These are phyloP conservation scores for Backusella australiensis DNA, from an alignment of 192 early-diverging fungal species.

Conservation along the genomic window DNA sequence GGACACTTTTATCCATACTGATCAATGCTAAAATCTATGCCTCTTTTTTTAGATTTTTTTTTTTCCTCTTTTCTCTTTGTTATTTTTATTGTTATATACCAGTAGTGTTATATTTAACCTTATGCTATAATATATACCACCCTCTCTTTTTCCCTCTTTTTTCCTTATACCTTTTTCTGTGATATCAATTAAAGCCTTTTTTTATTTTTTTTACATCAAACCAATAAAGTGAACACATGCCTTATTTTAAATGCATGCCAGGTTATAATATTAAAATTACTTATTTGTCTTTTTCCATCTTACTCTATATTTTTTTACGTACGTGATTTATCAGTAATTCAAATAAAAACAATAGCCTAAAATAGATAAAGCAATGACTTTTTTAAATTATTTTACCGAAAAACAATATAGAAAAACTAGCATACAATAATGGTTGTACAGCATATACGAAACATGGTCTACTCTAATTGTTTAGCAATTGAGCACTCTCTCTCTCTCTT, in stretches of 20 bases:
- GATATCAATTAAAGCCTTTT: background rate
- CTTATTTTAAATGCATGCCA: background rate
- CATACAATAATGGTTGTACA: background rate
- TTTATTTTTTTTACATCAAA: background rate
- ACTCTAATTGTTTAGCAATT: background rate
- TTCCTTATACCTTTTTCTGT: background rate
- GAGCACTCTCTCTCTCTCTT: background rate
- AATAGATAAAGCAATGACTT: background rate
- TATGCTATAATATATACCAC: conserved; percentile 7
- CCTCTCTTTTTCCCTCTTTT: background rate
- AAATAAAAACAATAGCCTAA: background rate
- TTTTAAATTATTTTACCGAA: background rate
- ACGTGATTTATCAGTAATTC: background rate
- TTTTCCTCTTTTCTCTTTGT: background rate
- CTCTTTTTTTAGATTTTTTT: background rate
- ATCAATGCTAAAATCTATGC: background rate
- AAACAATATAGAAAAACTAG: background rate
- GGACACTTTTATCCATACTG: too few relatives aligned
- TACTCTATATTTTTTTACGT: background rate
- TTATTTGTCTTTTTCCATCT: background rate
- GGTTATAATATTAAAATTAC: background rate
- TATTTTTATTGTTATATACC: background rate
- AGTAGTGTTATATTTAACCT: background rate
- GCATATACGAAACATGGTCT: background rate
- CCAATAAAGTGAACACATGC: background rate